Evolutionary conservation across 176 grass and related monocot species (phyloP).

Genomic region (Oryza punctata): DNA sequence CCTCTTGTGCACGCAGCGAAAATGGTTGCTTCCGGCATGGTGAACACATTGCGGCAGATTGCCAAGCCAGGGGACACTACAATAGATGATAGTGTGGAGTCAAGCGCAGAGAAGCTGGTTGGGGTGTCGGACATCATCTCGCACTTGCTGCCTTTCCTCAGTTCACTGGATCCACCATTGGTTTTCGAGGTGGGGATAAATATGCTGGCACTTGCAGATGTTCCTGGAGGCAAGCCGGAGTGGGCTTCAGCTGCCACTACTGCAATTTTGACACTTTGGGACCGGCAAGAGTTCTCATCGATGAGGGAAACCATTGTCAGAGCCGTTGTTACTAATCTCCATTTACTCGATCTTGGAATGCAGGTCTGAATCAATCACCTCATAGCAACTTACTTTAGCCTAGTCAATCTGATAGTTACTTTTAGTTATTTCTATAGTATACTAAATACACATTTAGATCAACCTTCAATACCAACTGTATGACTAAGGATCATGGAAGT

Average conservation of each 20-base stretch:
- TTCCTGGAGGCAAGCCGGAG: slow-evolving; percentile 94
- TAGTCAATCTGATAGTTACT: neutral
- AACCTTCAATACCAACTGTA: neutral
- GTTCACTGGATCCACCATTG: slow-evolving; percentile 81
- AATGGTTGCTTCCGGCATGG: slow-evolving; percentile 71
- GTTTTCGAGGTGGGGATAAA: slow-evolving; percentile 97
- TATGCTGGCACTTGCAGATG: slow-evolving; percentile 90
- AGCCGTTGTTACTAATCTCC: slow-evolving; percentile 88
- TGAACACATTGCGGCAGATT: slow-evolving; percentile 66
- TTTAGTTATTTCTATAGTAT: neutral
- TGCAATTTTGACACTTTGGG: slow-evolving; percentile 89
- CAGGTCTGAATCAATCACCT: slow-evolving; percentile 50
- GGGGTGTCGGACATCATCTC: slow-evolving; percentile 92
- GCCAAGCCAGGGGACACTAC: slow-evolving; percentile 63
- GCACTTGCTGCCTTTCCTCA: slow-evolving; percentile 87
- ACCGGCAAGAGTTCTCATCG: slow-evolving; percentile 96
- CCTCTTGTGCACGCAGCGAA: slow-evolving; percentile 89
- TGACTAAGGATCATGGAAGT: neutral
- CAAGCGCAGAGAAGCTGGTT: slow-evolving; percentile 80
- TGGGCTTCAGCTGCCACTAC: slow-evolving; percentile 96
- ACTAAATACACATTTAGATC: neutral
- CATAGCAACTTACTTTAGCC: neutral
- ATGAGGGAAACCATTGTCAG: slow-evolving; percentile 92
- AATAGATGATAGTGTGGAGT: slow-evolving; percentile 38
- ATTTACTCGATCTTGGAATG: slow-evolving; percentile 98